Evolutionary conservation across 225 moss, liverwort and hornwort genomes (phyloP).

Genomic region (Straminergon stramineum): DNA sequence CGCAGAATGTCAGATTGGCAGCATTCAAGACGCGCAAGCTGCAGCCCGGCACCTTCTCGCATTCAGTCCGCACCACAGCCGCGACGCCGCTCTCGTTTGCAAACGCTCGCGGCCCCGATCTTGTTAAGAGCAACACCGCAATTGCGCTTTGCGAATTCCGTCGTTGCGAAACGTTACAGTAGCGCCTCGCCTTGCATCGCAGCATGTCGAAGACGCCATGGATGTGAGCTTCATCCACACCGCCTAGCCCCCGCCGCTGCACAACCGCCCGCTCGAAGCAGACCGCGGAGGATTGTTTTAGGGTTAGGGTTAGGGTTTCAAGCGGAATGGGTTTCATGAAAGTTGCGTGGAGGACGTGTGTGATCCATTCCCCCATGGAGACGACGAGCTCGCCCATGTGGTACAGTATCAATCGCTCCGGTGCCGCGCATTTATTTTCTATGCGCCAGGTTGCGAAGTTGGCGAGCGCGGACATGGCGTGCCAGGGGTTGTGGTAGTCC

Average conservation of each 20-base stretch:
- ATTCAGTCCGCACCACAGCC: slow-evolving; percentile 23
- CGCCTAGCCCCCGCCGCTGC: slow-evolving; percentile 64
- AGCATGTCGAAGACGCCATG: slow-evolving; percentile 49
- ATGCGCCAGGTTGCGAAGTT: slow-evolving; percentile 58
- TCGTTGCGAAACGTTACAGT: slow-evolving; percentile 9
- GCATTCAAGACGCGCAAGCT: slow-evolving; percentile 12
- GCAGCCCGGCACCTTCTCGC: slow-evolving; percentile 17
- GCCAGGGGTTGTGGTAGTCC: slow-evolving; percentile 87
- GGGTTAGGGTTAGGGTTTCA: neutral
- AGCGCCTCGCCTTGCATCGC: slow-evolving; percentile 59
- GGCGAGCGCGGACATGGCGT: slow-evolving; percentile 64
- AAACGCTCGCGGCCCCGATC: slow-evolving; percentile 33
- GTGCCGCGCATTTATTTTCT: slow-evolving; percentile 29
- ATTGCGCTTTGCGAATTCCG: neutral
- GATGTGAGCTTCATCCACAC: slow-evolving; percentile 25
- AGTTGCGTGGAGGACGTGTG: slow-evolving; percentile 41
- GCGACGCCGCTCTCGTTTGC: slow-evolving; percentile 20
- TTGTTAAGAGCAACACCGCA: slow-evolving; percentile 9
- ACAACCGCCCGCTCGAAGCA: slow-evolving; percentile 77
- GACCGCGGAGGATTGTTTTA: neutral
- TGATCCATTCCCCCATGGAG: slow-evolving; percentile 63
- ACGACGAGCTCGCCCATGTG: slow-evolving; percentile 71
- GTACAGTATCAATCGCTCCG: slow-evolving; percentile 54
- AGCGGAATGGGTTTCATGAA: slow-evolving; percentile 34
- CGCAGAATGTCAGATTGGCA: slow-evolving; percentile 32